Evolutionary conservation across 129 eudicot species (phyloP).

Genomic region (Lactuca sativa): DNA sequence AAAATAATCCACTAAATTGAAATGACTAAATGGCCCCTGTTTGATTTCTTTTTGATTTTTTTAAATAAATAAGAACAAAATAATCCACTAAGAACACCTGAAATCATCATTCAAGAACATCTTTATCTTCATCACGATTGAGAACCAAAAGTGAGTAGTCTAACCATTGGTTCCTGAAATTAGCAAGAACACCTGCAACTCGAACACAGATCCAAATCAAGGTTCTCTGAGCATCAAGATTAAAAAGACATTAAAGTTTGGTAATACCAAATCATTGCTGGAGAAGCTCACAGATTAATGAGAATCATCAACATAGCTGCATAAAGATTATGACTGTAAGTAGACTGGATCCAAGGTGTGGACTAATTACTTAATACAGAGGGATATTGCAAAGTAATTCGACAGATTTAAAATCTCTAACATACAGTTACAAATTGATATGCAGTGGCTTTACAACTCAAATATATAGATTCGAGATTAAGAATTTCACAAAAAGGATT

Average conservation of each 20-base stretch:
- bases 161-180: too few relatives aligned
- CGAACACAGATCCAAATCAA: too few relatives aligned
- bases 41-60: too few relatives aligned
- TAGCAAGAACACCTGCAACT: too few relatives aligned
- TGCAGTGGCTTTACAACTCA: not conserved
- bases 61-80: too few relatives aligned
- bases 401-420: not conserved
- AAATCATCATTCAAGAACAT: too few relatives aligned
- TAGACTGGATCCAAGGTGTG: not conserved
- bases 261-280: constrained; percentile 9
- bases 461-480: not conserved
- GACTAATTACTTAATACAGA: not conserved
- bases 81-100: too few relatives aligned
- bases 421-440: constrained; percentile 4
- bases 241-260: constrained; percentile 54
- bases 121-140: too few relatives aligned
- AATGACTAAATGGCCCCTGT: too few relatives aligned
- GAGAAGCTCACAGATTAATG: constrained; percentile 14
- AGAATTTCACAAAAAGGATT: constrained; percentile 8
- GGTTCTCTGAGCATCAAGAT: too few relatives aligned
- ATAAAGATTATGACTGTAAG: constrained; percentile 2
- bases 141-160: too few relatives aligned
- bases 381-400: not conserved
- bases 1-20: too few relatives aligned
- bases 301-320: constrained; percentile 36